Evolutionary conservation across 2,329 filamentous ascomycete species (phyloP).

Genomic region (Botrytis fabae): DNA sequence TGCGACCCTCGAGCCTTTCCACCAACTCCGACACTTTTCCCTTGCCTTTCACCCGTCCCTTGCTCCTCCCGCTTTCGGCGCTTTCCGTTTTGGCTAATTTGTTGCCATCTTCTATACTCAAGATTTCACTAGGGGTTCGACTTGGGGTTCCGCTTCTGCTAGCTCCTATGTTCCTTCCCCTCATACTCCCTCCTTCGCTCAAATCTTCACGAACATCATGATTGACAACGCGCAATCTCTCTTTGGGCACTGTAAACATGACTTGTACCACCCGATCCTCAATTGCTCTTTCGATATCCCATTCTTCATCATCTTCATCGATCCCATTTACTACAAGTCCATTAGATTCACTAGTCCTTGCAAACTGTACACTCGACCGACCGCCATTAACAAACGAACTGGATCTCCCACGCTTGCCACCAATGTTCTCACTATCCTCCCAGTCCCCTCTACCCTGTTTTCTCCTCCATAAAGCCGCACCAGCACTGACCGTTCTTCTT

Average conservation of each 20-base stretch:
- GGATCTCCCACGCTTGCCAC: constrained; percentile 19
- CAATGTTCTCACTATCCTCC: constrained; percentile 43
- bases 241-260: constrained; percentile 92
- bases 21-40: constrained; percentile 36
- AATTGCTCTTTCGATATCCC: constrained; percentile 74
- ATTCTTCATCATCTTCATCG: constrained; percentile 52
- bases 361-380: neutral
- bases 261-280: constrained; percentile 73
- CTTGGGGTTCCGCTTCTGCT: constrained; percentile 28
- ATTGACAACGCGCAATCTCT: constrained; percentile 87
- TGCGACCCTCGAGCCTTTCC: constrained; percentile 33
- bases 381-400: constrained; percentile 33
- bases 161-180: constrained; percentile 33
- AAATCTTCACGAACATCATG: constrained; percentile 56
- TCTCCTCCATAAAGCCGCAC: constrained; percentile 48
- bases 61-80: constrained; percentile 22
- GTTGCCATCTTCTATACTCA: constrained; percentile 18
- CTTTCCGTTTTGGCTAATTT: constrained; percentile 16
- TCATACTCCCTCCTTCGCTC: constrained; percentile 43
- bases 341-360: neutral
- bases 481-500: constrained; percentile 50
- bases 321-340: neutral
- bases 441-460: constrained; percentile 55
- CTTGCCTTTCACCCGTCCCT: constrained; percentile 27
- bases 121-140: constrained; percentile 19